Evolutionary conservation across 495 filamentous ascomycete species (phyloP), one percentile per base, ranked within the genome.

Genomic region (Daldinia bambusicola): DNA sequence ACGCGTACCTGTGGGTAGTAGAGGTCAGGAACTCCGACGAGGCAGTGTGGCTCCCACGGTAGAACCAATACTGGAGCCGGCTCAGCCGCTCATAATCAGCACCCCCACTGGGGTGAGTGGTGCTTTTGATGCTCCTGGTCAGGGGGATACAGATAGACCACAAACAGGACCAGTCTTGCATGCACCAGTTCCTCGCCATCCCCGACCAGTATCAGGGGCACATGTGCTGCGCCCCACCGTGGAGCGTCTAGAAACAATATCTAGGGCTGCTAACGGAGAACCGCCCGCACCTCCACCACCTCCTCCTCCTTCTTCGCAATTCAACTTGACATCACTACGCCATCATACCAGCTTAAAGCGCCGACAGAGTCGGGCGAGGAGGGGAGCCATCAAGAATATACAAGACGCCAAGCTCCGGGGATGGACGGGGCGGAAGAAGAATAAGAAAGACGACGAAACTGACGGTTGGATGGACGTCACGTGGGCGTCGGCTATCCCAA

Each of bases 331-430:
- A 30, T 78, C 80, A 5, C 67, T 75, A 16, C 80, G 76, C 18
- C 74, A 77, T 20, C 70, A 69, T 43, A 70, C 77, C 2, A 79
- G 79, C 67, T 65, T 81, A 20, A 82, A 72, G 37, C 75, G 82
- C 22, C 81, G 81, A 45, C 80, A 80, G 52, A 86, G 85, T 69
- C 83, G 85, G 55, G 84, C 83, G 13, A 82, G 84, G 64, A 80
- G 83, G 32, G 85, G 82, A 22, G 86, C 85, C 16, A 78, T 84
- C 26, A 85, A 85, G 67, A 88, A 88, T 45, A 83, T 87, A 9
- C 77, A 82, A 14, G 84, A 88, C 58, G 86, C 85, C 2, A 86
- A 82, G 78, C 82, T 79, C 61, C 78, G 79, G 45, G 83, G 86
- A 2, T 89, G 86, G 83, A 84, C 78, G 9, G 82, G 81, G 1